Evolutionary conservation across 1,284 basidiomycete genomes (phyloP).

Genomic region (Meira miltonrushii): DNA sequence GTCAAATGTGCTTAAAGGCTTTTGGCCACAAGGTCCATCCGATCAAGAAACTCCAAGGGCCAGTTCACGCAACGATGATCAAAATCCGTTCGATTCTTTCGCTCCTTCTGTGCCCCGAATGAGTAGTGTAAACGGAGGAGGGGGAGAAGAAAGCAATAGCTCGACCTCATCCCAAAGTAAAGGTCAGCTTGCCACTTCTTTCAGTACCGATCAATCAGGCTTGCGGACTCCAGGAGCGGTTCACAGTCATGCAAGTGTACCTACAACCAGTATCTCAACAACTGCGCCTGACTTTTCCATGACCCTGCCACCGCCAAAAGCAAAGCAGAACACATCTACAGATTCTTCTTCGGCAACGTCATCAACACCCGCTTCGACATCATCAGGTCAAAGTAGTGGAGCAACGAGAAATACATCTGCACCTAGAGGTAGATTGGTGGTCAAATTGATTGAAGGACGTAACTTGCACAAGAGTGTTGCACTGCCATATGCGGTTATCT

Average conservation of each 20-base stretch:
- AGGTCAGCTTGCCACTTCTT: constrained; percentile 15
- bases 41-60: constrained; percentile 44
- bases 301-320: constrained; percentile 43
- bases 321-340: constrained; percentile 16
- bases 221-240: constrained; percentile 42
- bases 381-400: constrained; percentile 4
- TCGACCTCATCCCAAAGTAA: constrained; percentile 19
- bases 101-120: not conserved
- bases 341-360: not conserved
- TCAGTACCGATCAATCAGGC: constrained; percentile 19
- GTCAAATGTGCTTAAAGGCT: constrained; percentile 43
- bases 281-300: constrained; percentile 48
- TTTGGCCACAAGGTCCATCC: constrained; percentile 41
- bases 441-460: constrained; percentile 89
- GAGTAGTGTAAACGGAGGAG: constrained; percentile 4
- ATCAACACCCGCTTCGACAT: not conserved
- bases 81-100: constrained; percentile 43
- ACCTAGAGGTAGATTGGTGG: constrained; percentile 74
- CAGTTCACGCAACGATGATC: constrained; percentile 30
- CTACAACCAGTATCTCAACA: constrained; percentile 40
- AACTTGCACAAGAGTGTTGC: constrained; percentile 62
- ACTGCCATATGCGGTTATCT: constrained; percentile 90
- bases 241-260: constrained; percentile 33
- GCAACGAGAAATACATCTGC: constrained; percentile 40
- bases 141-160: constrained; percentile 14